Evolutionary conservation across 2,329 filamentous ascomycete species (phyloP).

Genomic region (Fusarium sp.): DNA sequence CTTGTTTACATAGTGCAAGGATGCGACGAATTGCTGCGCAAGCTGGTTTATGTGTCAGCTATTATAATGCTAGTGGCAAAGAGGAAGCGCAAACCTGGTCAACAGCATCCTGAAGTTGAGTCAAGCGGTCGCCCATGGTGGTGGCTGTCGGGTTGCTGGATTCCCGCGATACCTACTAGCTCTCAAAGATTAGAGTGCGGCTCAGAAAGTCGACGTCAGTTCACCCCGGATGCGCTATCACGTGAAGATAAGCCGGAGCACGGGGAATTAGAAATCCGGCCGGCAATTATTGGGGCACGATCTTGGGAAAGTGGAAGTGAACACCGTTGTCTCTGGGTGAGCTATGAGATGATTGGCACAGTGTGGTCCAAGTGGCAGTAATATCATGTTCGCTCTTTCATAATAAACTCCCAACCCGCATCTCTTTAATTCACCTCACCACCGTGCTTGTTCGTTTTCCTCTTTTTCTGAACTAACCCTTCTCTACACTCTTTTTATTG

Average conservation of each 20-base stretch:
- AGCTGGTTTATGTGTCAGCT: constrained; percentile 59
- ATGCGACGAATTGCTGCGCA: constrained; percentile 76
- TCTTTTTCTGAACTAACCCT: constrained; percentile 20
- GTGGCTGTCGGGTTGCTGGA: constrained; percentile 2
- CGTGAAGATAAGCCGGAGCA: constrained; percentile 34
- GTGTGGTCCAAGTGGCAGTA: constrained; percentile 39
- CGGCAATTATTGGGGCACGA: constrained; percentile 25
- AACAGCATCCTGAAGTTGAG: constrained; percentile 86
- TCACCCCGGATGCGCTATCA: constrained; percentile 16
- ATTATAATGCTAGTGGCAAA: fast-evolving
- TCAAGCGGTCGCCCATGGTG: constrained; percentile 79
- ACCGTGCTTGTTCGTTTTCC: constrained; percentile 22
- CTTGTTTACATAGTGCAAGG: constrained; percentile 73
- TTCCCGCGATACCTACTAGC: not conserved
- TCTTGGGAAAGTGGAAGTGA: constrained; percentile 46
- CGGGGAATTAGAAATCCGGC: constrained; percentile 48
- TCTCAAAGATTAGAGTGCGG: not conserved
- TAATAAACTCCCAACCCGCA: constrained; percentile 26
- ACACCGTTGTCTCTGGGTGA: constrained; percentile 51
- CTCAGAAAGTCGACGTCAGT: not conserved
- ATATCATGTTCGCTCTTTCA: constrained; percentile 35
- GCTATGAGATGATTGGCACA: constrained; percentile 43
- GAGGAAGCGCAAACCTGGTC: constrained; percentile 71
- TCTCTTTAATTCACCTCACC: constrained; percentile 24
- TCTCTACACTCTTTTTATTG: constrained; percentile 26